Evolutionary conservation across 208 protist species (phyloP), one percentile per base, ranked within the genome.

Genomic region (Leishmania turanica): DNA sequence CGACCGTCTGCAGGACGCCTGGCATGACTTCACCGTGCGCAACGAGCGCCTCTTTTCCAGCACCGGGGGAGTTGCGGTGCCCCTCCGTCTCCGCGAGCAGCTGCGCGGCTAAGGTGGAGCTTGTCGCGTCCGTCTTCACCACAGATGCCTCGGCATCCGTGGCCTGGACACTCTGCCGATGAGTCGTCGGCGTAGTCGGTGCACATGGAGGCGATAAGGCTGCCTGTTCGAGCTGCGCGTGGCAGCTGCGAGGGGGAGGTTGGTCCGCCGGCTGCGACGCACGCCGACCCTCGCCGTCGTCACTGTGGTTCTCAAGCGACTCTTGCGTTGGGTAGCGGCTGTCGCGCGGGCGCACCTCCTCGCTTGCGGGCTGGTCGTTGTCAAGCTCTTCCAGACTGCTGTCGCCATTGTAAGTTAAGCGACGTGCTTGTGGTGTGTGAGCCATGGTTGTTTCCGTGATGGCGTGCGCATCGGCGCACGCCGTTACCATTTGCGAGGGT

Each of bases 301-400:
- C 75, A 49, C 11, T 69, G 47, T 62, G 47, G 27, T 49, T 47
- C 24, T 78, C 58, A 65, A 70, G 45, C 21, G 56, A 51, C 11
- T 84, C 75, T 65, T 79, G 56, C 24, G 60, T 45, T 21, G 75
- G 47, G 54, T 75, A 51, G 51, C 54, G 70, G 60, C 69, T 73
- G 34, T 64, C 24, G 27, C 75, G 70, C 56, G 60, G 60, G 54
- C 17, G 68, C 27, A 19, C 40, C 54, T 80, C 70, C 27, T 45
- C 76, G 49, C 42, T 45, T 24, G 53, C 60, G 37, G 56, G 31
- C 58, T 53, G 34, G 24, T 71, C 75, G 19, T 84, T 47, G 54
- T 62, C 42, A 27, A 70, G 47, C n/a, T 58, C 34, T n/a, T 76
- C 62, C 34, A 72, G 34, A 11, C 40, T 64, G 45, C 37, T 34